A percentile compares a stretch with the other conserved stretches of the same genome.
Evolutionary conservation across 768 basidiomycete genomes (phyloP).

Genomic region (Leccinum rimulosum): DNA sequence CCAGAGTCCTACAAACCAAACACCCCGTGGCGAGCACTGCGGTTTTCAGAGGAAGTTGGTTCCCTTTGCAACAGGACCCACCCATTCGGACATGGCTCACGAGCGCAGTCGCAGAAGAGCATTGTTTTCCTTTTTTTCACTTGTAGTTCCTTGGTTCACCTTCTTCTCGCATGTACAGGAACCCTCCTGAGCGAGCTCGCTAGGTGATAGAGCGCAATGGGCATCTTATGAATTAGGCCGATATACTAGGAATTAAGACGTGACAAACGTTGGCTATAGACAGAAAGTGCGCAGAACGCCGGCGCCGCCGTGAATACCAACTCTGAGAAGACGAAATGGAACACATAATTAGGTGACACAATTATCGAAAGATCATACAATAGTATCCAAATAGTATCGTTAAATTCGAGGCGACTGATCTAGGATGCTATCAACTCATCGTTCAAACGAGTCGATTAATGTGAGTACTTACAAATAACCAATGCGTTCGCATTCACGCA

Average conservation of each 20-base stretch:
- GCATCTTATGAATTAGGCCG: neutral
- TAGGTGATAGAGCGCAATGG: neutral
- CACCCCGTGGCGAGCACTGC: too few relatives aligned
- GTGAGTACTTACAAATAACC: constrained; percentile 4
- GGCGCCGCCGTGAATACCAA: neutral
- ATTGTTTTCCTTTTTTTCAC: neutral
- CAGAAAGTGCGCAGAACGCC: neutral
- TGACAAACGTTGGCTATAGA: neutral
- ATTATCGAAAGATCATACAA: neutral
- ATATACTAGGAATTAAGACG: neutral
- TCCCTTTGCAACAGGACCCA: too few relatives aligned
- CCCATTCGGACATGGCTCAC: too few relatives aligned
- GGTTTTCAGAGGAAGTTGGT: too few relatives aligned
- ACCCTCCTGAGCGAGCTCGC: neutral
- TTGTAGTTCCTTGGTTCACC: neutral
- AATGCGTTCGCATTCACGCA: neutral
- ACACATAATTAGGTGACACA: neutral
- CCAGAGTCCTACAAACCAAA: too few relatives aligned
- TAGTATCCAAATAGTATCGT: neutral
- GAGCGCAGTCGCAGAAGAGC: neutral
- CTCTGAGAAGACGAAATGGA: neutral
- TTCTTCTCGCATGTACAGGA: neutral
- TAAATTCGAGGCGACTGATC: neutral
- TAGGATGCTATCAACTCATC: neutral
- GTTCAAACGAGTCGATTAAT: neutral